phyloP scores from a whole-genome alignment of 2,329 filamentous ascomycete species.

The Pseudogymnoascus sp. region DNA sequence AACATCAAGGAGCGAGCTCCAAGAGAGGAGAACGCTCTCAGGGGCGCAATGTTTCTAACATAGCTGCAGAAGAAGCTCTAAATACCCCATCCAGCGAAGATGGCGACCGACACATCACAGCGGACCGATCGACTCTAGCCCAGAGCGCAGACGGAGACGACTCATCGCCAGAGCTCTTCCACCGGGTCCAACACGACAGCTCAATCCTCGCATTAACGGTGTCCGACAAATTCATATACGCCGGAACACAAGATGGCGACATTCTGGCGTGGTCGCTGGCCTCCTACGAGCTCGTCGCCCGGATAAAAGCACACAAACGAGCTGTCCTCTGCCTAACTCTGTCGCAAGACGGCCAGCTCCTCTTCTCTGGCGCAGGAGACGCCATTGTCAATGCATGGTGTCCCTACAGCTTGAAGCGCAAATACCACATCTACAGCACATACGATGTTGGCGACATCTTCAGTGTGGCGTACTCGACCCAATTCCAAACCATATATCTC shows the following conservation, averaged over 20 bases:
- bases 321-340: conserved; percentile 83
- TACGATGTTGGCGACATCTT: conserved; percentile 96
- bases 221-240: conserved; percentile 76
- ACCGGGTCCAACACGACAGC: conserved; percentile 69
- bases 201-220: conserved; percentile 79
- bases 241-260: conserved; percentile 88
- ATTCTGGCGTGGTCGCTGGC: conserved; percentile 87
- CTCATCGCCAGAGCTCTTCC: conserved; percentile 56
- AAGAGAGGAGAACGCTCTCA: conserved; percentile 6
- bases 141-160: not conserved
- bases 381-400: conserved; percentile 94
- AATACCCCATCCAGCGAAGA: conserved; percentile 4
- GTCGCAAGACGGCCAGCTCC: conserved; percentile 62
- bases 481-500: conserved; percentile 76
- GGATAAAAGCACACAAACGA: conserved; percentile 83
- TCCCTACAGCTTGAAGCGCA: conserved; percentile 64
- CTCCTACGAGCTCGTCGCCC: conserved; percentile 73
- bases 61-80: not conserved
- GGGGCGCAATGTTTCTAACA: not conserved
- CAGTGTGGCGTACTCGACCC: conserved; percentile 80
- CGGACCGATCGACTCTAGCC: not conserved
- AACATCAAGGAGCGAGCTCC: conserved; percentile 4
- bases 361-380: conserved; percentile 92
- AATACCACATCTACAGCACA: conserved; percentile 86
- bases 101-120: not conserved